Base-by-base conservation (phyloP, 2,329 filamentous ascomycete species). In the Diaporthe sp. region DNA sequence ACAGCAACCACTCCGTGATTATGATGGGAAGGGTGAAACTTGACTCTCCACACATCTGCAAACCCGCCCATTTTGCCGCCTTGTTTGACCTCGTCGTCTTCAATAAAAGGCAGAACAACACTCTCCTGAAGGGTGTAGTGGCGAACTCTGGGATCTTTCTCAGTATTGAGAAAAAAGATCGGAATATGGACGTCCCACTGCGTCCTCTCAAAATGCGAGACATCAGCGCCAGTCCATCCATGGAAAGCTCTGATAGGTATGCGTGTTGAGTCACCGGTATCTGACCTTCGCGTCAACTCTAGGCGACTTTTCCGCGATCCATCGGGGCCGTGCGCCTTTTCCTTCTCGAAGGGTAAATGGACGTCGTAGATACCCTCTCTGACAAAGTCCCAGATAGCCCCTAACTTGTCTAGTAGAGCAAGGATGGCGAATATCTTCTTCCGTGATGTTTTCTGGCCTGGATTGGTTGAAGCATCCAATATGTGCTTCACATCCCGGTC, bases 391-490 rank as follows among this genome's bases (percentile, higher is more conserved):
- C n/a, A n/a, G 9, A 69, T 69, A 8, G 65, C 32, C 0, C 30
- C 30, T 25, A 37, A 0, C 6, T 69, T 55, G 0, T 69, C 30
- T 0, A 69, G 39, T 19, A 69, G 44, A 1, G 65, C 65, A 0
- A 69, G 50, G 32, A 69, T 69, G 0, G 47, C 65, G 19, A 69
- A 50, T n/a, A 69, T 69, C 32, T 69, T 69, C 44, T 53, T 44
- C 12, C 47, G 44, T 0, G 39, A 50, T n/a, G 65, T 69, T 35
- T 15, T 25, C 12, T 55, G 35, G 32, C 65, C 65, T 37, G 32
- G 10, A 6, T 8, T 39, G 10, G 22, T 55, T 13, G 44, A 53
- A 19, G 30, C 22, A 5, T 8, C 65, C 25, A 69, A 2, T 8
- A 69, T 7, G 0, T 50, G 30, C 13, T 55, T 15, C 32, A 55